Percentiles rank a stretch among this genome's conserved stretches.
Conservation (phyloP, 352 stramenopile species). For the Phytophthora fragariaefolia region DNA sequence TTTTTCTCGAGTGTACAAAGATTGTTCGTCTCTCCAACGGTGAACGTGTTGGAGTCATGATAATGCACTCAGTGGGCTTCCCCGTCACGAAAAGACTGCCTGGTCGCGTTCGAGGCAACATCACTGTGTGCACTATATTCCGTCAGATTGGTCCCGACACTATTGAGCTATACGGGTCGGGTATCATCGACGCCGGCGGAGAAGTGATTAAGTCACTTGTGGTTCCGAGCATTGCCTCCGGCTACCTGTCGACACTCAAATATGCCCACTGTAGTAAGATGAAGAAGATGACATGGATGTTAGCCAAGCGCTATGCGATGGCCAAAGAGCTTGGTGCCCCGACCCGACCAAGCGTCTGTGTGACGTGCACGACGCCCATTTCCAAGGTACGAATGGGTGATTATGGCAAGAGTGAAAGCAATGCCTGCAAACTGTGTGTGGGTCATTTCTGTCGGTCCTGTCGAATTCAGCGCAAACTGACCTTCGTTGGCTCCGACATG, state of each 20-base stretch:
- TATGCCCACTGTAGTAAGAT: conserved; percentile 49
- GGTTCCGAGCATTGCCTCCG: conserved; percentile 28
- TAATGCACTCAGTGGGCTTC: conserved; percentile 58
- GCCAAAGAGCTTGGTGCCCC: conserved; percentile 26
- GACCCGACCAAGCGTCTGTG: conserved; percentile 27
- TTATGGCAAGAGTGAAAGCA: conserved; percentile 28
- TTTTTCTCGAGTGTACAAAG: conserved; percentile 55
- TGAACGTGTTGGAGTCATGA: conserved; percentile 53
- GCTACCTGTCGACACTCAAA: conserved; percentile 35
- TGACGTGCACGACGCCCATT: conserved; percentile 35
- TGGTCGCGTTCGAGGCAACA: conserved; percentile 46
- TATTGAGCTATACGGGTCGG: conserved; percentile 53
- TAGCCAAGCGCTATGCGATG: conserved; percentile 30
- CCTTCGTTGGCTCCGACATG: conserved; percentile 30
- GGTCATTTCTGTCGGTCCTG: conserved; percentile 47
- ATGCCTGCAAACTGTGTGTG: conserved; percentile 44
- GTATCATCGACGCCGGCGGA: conserved; percentile 35
- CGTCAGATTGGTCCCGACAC: conserved; percentile 48
- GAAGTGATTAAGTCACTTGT: conserved; percentile 40
- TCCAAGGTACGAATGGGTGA: conserved; percentile 29
- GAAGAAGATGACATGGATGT: conserved; percentile 45
- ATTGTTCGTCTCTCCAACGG: conserved; percentile 36
- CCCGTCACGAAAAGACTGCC: conserved; percentile 45
- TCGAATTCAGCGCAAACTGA: conserved; percentile 45
- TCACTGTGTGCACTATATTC: conserved; percentile 63